phyloP scores from a whole-genome alignment of 2,329 filamentous ascomycete genomes.

The Graphilbum fragrans region DNA sequence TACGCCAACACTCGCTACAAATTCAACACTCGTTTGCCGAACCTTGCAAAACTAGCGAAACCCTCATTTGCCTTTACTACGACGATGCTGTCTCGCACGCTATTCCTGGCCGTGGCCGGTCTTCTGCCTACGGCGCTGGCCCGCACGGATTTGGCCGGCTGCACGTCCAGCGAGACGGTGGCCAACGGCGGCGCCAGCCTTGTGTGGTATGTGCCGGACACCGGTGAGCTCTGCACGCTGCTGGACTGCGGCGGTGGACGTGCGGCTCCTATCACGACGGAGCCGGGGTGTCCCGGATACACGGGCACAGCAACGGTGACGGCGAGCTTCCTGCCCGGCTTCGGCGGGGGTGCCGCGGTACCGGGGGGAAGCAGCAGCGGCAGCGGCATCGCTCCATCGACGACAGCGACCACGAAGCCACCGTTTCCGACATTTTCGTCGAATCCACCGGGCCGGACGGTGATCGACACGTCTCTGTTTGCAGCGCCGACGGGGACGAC shows the following conservation, averaged over 20 bases:
- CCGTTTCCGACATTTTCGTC: too few relatives aligned
- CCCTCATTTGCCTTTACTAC: too few relatives aligned
- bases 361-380: too few relatives aligned
- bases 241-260: constrained; percentile 57
- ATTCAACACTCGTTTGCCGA: too few relatives aligned
- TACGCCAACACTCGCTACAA: too few relatives aligned
- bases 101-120: constrained; percentile 1
- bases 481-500: too few relatives aligned
- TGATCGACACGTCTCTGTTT: too few relatives aligned
- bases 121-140: constrained; percentile 16
- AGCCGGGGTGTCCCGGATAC: constrained; percentile 48
- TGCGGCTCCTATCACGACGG: constrained; percentile 49
- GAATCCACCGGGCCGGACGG: too few relatives aligned
- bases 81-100: neutral
- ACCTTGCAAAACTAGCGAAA: too few relatives aligned
- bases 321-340: constrained; percentile 32
- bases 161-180: constrained; percentile 23
- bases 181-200: constrained; percentile 29
- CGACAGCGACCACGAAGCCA: too few relatives aligned
- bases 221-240: constrained; percentile 50
- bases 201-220: constrained; percentile 49
- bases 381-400: neutral
- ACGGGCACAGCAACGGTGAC: constrained; percentile 41
- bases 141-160: constrained; percentile 33
- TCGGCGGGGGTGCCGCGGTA: too few relatives aligned